A percentile compares a stretch with the other conserved stretches of the same genome.
phyloP scores from a whole-genome alignment of 345 rosid genomes.

The Gossypium rotundifolium region DNA sequence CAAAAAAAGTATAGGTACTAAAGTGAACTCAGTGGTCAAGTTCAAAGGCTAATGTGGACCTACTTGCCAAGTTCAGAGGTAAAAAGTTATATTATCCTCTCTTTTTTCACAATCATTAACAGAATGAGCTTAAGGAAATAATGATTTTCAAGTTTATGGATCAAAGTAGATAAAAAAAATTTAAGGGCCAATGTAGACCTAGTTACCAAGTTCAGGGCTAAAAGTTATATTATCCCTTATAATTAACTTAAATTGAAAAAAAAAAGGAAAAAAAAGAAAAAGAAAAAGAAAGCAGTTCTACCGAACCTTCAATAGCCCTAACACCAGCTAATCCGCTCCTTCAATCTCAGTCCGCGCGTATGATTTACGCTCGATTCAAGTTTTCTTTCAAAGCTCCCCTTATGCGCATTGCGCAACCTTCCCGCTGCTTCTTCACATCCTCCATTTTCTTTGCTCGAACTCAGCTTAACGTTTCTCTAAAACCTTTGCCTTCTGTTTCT shows the following conservation, averaged over 20 bases:
- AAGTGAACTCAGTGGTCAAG: too few species aligned
- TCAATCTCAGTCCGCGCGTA: not conserved
- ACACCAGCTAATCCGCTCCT: not conserved
- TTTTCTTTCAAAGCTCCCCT: not conserved
- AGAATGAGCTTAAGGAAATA: too few species aligned
- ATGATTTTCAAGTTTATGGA: too few species aligned
- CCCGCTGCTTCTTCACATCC: not conserved
- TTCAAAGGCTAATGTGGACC: too few species aligned
- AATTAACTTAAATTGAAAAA: not conserved
- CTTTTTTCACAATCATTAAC: too few species aligned
- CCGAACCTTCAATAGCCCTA: not conserved
- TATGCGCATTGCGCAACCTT: conserved; percentile 28
- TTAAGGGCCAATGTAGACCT: too few species aligned
- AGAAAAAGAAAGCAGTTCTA: not conserved
- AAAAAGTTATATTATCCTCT: too few species aligned
- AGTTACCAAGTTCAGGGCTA: too few species aligned
- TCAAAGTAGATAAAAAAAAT: too few species aligned
- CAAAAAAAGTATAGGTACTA: too few species aligned
- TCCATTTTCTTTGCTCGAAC: not conserved
- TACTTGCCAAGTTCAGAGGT: too few species aligned
- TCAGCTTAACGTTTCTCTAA: conserved; percentile 7
- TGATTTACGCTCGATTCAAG: not conserved
- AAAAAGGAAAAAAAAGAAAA: not conserved
- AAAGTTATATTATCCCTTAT: too few species aligned
- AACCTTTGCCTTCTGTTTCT: not conserved